Evolutionary conservation across 164 flowering plant genomes (phyloP).

Genomic region (Hamamelis virginiana): DNA sequence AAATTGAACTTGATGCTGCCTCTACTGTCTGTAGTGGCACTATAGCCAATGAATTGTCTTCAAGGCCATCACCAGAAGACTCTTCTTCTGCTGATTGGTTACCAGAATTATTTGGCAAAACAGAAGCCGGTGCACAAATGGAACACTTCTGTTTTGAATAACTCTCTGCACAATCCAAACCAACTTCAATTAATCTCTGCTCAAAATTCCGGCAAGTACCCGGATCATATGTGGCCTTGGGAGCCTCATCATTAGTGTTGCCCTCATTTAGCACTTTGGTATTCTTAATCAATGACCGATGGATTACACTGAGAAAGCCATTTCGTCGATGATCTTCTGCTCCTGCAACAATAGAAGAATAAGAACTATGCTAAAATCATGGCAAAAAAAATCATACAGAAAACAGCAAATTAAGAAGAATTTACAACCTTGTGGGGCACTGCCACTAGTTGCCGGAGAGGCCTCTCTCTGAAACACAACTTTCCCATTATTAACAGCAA

Average conservation of each 20-base stretch:
- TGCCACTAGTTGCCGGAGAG: constrained; percentile 1
- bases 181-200: constrained; percentile 14
- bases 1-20: constrained; percentile 32
- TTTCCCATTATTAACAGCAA: constrained; percentile 88
- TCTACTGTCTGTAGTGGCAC: constrained; percentile 52
- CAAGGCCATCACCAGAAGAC: constrained; percentile 20
- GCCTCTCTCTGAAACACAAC: constrained; percentile 62
- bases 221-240: constrained; percentile 1
- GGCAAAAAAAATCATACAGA: neutral
- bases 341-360: constrained; percentile 24
- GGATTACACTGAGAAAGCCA: constrained; percentile 41
- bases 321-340: constrained; percentile 24
- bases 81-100: constrained; percentile 20
- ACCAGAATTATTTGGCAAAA: constrained; percentile 15
- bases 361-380: neutral
- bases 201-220: constrained; percentile 6
- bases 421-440: constrained; percentile 31
- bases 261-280: constrained; percentile 27
- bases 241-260: neutral
- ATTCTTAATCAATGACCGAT: constrained; percentile 40
- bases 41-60: constrained; percentile 54
- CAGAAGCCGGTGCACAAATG: constrained; percentile 37
- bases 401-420: neutral
- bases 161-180: constrained; percentile 9
- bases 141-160: constrained; percentile 39